Percentiles rank a stretch among this genome's conserved stretches.
Evolutionary conservation across 345 rosid genomes (phyloP).

Genomic region (Lagerstroemia speciosa): DNA sequence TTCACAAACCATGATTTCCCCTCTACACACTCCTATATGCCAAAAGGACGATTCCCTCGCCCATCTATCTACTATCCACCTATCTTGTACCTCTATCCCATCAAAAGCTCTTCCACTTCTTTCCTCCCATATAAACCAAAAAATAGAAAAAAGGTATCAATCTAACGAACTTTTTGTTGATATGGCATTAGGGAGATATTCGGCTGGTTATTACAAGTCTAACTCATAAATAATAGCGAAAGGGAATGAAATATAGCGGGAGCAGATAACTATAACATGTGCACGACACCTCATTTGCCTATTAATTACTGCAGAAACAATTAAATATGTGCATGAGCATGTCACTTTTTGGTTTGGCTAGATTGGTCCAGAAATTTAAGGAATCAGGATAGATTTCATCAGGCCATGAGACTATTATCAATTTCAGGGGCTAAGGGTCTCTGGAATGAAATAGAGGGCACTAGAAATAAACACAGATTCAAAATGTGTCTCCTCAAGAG

Average conservation of each 20-base stretch:
- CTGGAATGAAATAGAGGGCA: not conserved
- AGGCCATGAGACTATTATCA: not conserved
- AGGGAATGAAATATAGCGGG: not conserved
- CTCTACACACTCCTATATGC: too few species aligned
- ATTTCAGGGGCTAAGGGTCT: not conserved
- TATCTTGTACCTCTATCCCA: too few species aligned
- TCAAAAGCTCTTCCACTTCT: too few species aligned
- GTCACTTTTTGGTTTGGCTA: not conserved
- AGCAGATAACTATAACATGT: not conserved
- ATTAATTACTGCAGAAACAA: not conserved
- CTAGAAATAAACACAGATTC: not conserved
- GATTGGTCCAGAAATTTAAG: not conserved
- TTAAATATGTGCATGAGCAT: not conserved
- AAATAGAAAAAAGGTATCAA: not conserved
- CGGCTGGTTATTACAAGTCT: too few species aligned
- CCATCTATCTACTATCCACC: too few species aligned
- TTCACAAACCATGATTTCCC: too few species aligned
- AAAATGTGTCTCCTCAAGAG: not conserved
- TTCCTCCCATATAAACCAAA: too few species aligned
- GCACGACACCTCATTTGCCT: not conserved
- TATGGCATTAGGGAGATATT: too few species aligned
- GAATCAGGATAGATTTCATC: not conserved
- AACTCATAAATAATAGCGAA: too few species aligned
- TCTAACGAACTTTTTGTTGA: too few species aligned
- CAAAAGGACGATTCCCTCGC: too few species aligned